Percentiles rank a stretch among this genome's conserved stretches.
Evolutionary conservation across 2,329 filamentous ascomycete species (phyloP).

Genomic region (Nigrospora osmanthi): DNA sequence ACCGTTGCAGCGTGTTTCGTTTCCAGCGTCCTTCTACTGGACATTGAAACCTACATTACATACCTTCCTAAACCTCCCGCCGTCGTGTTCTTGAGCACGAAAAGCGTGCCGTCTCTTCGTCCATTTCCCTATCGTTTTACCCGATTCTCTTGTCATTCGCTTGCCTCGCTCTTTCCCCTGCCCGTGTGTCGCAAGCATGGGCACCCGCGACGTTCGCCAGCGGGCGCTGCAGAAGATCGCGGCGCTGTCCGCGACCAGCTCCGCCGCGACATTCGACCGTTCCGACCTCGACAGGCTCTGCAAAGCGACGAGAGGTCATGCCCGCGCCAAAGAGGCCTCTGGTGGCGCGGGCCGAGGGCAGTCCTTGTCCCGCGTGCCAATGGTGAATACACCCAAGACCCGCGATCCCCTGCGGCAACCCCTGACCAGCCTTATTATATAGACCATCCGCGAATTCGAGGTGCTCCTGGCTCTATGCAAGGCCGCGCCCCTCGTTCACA

Average conservation of each 20-base stretch:
- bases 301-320: slow-evolving; percentile 44
- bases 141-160: too few relatives aligned
- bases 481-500: slow-evolving; percentile 69
- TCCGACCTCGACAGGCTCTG: slow-evolving; percentile 57
- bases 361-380: slow-evolving; percentile 47
- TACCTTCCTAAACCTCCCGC: too few relatives aligned
- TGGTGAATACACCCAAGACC: slow-evolving; percentile 34
- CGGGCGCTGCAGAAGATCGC: slow-evolving; percentile 60
- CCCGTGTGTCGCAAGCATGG: slow-evolving; percentile 12
- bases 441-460: slow-evolving; percentile 88
- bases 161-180: neutral
- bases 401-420: too few relatives aligned
- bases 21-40: too few relatives aligned
- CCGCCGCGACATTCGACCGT: slow-evolving; percentile 47
- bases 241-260: slow-evolving; percentile 48
- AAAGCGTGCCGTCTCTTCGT: too few relatives aligned
- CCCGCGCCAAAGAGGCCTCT: slow-evolving; percentile 31
- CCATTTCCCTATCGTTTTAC: too few relatives aligned
- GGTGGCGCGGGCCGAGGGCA: slow-evolving; percentile 40
- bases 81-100: too few relatives aligned
- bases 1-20: too few relatives aligned
- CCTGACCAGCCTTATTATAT: slow-evolving; percentile 4
- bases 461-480: slow-evolving; percentile 87
- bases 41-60: too few relatives aligned
- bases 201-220: slow-evolving; percentile 51